A percentile compares a stretch with the other conserved stretches of the same genome.
Evolutionary conservation across 2,329 filamentous ascomycete genomes (phyloP).

Genomic region (Cordyceps pruinosa): DNA sequence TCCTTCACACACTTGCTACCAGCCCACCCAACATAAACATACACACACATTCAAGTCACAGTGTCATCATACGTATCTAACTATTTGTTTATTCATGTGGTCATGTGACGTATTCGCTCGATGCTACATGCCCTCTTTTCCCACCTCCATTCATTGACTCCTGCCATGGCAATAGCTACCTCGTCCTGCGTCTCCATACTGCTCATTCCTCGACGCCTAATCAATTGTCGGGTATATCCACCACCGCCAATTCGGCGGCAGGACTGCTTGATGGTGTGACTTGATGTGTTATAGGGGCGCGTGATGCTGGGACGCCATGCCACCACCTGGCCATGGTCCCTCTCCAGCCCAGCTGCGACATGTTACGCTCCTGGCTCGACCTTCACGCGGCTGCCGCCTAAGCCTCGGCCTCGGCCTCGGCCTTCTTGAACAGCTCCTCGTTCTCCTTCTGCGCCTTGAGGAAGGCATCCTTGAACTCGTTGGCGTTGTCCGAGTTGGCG

Average conservation of each 20-base stretch:
- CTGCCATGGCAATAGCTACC: background rate
- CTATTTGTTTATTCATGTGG: conserved; percentile 9
- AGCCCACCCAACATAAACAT: too few species aligned
- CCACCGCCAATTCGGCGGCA: conserved; percentile 5
- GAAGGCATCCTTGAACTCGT: conserved; percentile 95
- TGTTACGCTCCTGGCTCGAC: background rate
- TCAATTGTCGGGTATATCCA: conserved; percentile 11
- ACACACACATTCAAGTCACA: too few species aligned
- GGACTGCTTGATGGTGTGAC: conserved; percentile 7
- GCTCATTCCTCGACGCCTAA: background rate
- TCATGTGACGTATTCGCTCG: conserved; percentile 12
- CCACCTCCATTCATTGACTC: background rate
- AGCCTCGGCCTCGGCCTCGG: conserved; percentile 23
- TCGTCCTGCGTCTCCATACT: background rate
- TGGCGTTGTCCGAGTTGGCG: conserved; percentile 96
- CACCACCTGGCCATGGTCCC: background rate
- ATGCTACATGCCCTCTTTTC: conserved; percentile 10
- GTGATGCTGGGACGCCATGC: background rate
- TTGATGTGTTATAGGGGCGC: conserved; percentile 9
- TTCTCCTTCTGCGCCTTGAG: conserved; percentile 96
- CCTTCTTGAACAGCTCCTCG: conserved; percentile 69
- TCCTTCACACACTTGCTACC: background rate
- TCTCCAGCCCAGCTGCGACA: too few species aligned
- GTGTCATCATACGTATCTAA: too few species aligned
- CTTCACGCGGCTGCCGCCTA: conserved; percentile 19